Evolutionary conservation across 257 asterid genomes (phyloP).

Genomic region (Nicotiana attenuata): DNA sequence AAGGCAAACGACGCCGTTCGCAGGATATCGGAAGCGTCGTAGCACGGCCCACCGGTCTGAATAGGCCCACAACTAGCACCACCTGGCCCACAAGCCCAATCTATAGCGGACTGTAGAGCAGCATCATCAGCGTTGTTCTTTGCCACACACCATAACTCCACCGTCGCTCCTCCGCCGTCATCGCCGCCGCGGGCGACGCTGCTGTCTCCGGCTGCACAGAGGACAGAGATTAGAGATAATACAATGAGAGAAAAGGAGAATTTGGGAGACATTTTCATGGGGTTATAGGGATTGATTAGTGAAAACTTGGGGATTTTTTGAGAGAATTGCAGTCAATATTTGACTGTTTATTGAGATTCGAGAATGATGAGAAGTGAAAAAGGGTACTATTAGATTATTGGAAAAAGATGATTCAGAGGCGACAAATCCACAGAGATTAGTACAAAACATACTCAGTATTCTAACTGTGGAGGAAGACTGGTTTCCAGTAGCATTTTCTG

Average conservation of each 20-base stretch:
- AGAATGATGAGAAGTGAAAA: not conserved
- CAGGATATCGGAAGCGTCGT: constrained; percentile 58
- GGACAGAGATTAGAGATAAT: not conserved
- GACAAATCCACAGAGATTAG: not conserved
- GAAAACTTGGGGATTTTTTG: no score
- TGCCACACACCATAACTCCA: constrained; percentile 15
- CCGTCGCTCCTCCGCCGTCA: not conserved
- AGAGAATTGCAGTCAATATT: no score
- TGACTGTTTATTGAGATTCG: no score
- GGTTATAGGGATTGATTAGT: not conserved
- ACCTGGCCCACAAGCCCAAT: constrained; percentile 31
- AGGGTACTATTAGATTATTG: not conserved
- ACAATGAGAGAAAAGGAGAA: not conserved
- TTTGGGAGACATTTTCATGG: not conserved
- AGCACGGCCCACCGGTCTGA: constrained; percentile 75
- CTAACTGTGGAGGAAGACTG: no score
- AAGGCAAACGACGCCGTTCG: constrained; percentile 79
- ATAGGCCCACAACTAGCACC: constrained; percentile 80
- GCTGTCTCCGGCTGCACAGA: not conserved
- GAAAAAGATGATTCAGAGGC: not conserved
- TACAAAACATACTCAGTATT: not conserved
- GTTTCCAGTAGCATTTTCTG: not conserved
- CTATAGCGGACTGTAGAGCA: constrained; percentile 1
- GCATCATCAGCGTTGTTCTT: constrained; percentile 13
- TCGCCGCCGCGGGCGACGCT: not conserved